Evolutionary conservation across 805 yeast genomes (phyloP), one percentile per base, ranked within the genome.

Genomic region (Saturnispora ahearnii): DNA sequence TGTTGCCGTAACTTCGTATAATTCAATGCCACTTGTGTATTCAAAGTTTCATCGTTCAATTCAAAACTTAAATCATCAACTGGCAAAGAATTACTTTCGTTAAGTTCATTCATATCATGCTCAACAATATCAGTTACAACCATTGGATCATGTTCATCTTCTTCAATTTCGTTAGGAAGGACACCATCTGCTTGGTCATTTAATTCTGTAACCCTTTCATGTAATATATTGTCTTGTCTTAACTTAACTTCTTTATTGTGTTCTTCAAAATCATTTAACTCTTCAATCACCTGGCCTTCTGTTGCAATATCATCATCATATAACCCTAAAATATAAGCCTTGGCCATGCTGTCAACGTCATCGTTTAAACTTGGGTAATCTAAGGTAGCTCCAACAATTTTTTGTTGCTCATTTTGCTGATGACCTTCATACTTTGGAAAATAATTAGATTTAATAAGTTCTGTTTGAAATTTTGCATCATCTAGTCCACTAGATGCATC

Each of bases 231-330:
- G 3, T 53, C 50, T 4, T 48, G 48, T 56, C 64, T 63, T 1
- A 65, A 55, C 45, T 77, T 78, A 3, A 77, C 73, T 50, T 72
- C 64, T 48, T 66, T 61, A 57, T 81, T 81, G 49, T 79, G 71
- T 2, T 54, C 58, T 54, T 75, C 74, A 57, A 82, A 79, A 59
- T 82, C 87, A 11, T 67, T 72, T 10, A 81, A 48, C 49, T 71
- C 66, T 52, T 77, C 76, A 21, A 82, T 73, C 0, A 82, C 73
- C 12, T 76, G 76, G 0, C 85, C 85, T 45, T 73, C 72, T 0
- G 79, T 75, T 24, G 66, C 71, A 9, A 76, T 62, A 55, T 81
- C 85, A 52, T 78, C 85, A 57, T 81, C 84, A 57, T 78, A 80
- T 55, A 75, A 61, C 1, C 86, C 87, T 22, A 71, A 55, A n/a